Conservation (phyloP, 768 basidiomycete genomes). For the Mycena venus region DNA sequence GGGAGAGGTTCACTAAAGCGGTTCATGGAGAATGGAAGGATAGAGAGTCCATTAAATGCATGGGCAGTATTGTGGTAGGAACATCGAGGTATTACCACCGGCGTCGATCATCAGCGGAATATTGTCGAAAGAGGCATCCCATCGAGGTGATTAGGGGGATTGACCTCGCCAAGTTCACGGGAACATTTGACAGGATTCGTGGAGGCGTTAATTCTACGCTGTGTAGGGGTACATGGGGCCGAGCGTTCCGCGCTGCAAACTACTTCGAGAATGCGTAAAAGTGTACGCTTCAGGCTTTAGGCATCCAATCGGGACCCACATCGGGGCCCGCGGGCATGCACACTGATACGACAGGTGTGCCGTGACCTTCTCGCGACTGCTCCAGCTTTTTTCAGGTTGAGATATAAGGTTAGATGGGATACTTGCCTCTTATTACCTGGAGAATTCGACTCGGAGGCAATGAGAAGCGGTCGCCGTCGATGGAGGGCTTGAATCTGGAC, state of each 20-base stretch:
- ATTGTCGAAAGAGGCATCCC: neutral
- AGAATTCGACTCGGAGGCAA: neutral
- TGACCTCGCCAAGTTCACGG: neutral
- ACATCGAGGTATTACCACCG: neutral
- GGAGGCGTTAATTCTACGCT: neutral
- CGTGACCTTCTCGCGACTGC: neutral
- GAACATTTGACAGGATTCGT: slow-evolving; percentile 8
- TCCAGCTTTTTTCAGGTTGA: neutral
- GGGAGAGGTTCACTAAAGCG: slow-evolving; percentile 19
- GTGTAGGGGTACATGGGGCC: slow-evolving; percentile 14
- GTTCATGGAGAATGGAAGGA: neutral
- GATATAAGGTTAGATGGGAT: slow-evolving; percentile 11
- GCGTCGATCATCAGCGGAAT: slow-evolving; percentile 31
- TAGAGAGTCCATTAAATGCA: neutral
- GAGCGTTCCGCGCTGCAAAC: neutral
- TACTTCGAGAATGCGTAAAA: slow-evolving; percentile 16
- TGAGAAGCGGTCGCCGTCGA: neutral
- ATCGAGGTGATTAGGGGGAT: slow-evolving; percentile 17
- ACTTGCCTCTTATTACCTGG: neutral
- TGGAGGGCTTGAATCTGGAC: slow-evolving; percentile 10
- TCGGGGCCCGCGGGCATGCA: slow-evolving; percentile 9
- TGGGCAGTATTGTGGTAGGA: neutral
- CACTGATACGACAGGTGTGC: neutral
- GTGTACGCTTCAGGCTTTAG: slow-evolving; percentile 18
- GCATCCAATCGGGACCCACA: slow-evolving; percentile 13